A percentile compares a stretch with the other conserved stretches of the same genome.
phyloP scores from a whole-genome alignment of 257 asterid species.

The Capsicum rhomboideum region DNA sequence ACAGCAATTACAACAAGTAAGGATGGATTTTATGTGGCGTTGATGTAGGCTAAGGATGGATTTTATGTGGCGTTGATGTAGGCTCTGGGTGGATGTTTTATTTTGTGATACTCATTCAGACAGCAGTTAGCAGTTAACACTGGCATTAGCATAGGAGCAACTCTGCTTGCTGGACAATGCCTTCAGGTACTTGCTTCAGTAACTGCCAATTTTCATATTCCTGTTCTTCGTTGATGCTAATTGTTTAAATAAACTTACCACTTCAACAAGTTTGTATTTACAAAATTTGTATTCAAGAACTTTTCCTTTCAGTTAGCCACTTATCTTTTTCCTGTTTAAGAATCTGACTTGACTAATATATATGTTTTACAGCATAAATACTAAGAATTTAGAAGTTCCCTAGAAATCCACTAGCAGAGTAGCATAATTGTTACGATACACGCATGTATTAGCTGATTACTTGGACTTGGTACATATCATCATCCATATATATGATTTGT shows the following conservation, averaged over 20 bases:
- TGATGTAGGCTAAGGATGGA: constrained; percentile 76
- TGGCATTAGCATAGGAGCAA: constrained; percentile 78
- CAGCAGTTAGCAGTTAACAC: constrained; percentile 78
- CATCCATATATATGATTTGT: not conserved
- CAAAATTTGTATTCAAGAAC: not conserved
- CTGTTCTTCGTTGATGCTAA: not conserved
- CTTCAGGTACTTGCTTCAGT: constrained; percentile 28
- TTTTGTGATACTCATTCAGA: constrained; percentile 81
- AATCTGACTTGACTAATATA: not conserved
- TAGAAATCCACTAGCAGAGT: not conserved
- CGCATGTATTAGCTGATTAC: not conserved
- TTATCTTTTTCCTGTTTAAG: not conserved
- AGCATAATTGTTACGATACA: not conserved
- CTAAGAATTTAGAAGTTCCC: not conserved
- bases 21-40: not conserved
- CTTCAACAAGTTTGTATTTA: not conserved
- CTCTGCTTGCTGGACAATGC: too few species aligned
- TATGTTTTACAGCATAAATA: not conserved
- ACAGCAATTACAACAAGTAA: too few species aligned
- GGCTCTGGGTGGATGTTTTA: constrained; percentile 96
- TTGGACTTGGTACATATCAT: not conserved
- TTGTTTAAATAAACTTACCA: not conserved
- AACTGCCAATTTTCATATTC: not conserved
- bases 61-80: constrained; percentile 17
- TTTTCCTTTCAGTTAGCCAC: not conserved